These are phyloP conservation scores for Colletotrichum cuscutae DNA, from an alignment of 2,329 filamentous ascomycete genomes.

Conservation along the genomic window DNA sequence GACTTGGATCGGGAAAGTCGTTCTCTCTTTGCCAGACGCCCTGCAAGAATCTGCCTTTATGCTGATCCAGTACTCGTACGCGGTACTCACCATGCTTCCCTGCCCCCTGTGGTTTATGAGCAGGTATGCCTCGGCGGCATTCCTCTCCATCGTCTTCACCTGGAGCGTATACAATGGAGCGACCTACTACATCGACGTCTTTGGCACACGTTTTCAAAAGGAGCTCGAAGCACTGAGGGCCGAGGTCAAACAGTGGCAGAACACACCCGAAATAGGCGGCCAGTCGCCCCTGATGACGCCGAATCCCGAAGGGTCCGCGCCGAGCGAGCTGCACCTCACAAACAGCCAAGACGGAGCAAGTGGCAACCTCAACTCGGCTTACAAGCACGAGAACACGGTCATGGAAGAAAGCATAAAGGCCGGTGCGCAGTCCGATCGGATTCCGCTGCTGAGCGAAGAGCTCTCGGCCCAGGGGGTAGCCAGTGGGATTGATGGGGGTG, in stretches of 20 bases:
- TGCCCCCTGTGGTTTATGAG: constrained; percentile 96
- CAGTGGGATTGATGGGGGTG: constrained; percentile 56
- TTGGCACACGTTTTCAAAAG: constrained; percentile 95
- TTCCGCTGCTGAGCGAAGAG: constrained; percentile 66
- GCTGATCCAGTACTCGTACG: constrained; percentile 93
- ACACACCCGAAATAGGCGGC: constrained; percentile 59
- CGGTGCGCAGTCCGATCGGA: constrained; percentile 53
- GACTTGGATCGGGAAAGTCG: constrained; percentile 86
- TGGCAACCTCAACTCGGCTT: constrained; percentile 25
- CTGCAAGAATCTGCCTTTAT: constrained; percentile 94
- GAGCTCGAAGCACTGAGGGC: constrained; percentile 89
- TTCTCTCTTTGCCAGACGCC: constrained; percentile 78
- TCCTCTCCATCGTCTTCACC: constrained; percentile 84
- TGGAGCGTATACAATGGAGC: constrained; percentile 98
- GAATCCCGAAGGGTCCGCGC: constrained; percentile 36
- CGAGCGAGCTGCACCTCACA: constrained; percentile 21
- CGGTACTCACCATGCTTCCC: constrained; percentile 91
- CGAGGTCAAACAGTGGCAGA: constrained; percentile 91
- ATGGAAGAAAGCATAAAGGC: constrained; percentile 41
- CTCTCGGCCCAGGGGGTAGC: constrained; percentile 42
- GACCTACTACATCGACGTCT: constrained; percentile 98
- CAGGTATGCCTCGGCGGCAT: constrained; percentile 79
- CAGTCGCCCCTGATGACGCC: constrained; percentile 52
- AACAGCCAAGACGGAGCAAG: constrained; percentile 35
- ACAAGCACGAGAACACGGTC: constrained; percentile 27